Conservation (phyloP, 495 filamentous ascomycete species). For the Daldinia decipiens region DNA sequence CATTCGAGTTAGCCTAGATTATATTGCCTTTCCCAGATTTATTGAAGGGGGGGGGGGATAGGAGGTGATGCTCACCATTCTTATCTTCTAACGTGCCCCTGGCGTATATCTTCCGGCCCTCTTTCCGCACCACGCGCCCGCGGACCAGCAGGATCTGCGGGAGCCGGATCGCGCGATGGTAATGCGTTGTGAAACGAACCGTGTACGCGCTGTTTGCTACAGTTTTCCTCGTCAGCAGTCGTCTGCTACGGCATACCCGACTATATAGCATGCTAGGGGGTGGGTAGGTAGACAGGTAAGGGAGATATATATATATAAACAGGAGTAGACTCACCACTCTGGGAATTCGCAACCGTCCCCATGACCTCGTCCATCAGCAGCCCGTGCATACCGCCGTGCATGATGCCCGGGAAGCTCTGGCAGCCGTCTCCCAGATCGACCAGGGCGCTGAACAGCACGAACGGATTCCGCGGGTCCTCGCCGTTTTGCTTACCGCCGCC, state of each 20-base stretch:
- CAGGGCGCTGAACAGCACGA: constrained; percentile 59
- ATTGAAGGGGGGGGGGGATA: not conserved
- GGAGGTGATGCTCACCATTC: constrained; percentile 30
- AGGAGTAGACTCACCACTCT: constrained; percentile 31
- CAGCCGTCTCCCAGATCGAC: constrained; percentile 61
- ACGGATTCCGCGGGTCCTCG: constrained; percentile 41
- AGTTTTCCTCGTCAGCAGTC: too few species aligned
- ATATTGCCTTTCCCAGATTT: not conserved
- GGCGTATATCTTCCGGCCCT: constrained; percentile 47
- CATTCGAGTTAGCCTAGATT: not conserved
- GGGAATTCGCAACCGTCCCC: constrained; percentile 50
- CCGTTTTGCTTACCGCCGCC: constrained; percentile 35
- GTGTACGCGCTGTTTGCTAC: constrained; percentile 44
- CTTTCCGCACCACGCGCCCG: constrained; percentile 42
- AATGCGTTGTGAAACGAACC: constrained; percentile 45
- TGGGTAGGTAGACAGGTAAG: not conserved
- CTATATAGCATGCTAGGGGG: too few species aligned
- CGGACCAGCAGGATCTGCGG: constrained; percentile 45
- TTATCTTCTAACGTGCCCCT: constrained; percentile 48
- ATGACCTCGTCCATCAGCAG: constrained; percentile 63
- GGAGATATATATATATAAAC: not conserved
- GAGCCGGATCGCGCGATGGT: constrained; percentile 46
- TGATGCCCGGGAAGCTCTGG: constrained; percentile 65
- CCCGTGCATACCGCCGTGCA: constrained; percentile 69
- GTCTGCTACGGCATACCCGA: too few species aligned